Evolutionary conservation across 2,329 filamentous ascomycete species (phyloP).

Genomic region (Aspergillus chevalieri): DNA sequence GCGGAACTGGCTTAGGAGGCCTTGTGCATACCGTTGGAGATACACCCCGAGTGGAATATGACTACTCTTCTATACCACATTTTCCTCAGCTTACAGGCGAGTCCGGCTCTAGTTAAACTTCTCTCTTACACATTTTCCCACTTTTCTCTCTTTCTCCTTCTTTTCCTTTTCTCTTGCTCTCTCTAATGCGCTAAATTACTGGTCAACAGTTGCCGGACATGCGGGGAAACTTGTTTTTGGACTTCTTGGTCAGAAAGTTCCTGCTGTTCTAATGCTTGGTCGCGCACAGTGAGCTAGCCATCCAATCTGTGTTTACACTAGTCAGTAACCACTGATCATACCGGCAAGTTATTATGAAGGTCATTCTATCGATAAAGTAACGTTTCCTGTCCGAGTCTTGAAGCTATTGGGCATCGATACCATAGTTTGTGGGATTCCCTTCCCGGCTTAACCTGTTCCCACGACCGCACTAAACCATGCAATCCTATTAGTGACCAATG

Average conservation of each 20-base stretch:
- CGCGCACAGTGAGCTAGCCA: constrained; percentile 54
- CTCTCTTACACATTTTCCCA: too few species aligned
- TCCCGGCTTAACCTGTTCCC: neutral
- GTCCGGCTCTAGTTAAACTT: neutral
- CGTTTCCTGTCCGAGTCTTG: constrained; percentile 60
- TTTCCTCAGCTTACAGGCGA: constrained; percentile 57
- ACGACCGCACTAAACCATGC: constrained; percentile 5
- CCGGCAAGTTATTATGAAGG: constrained; percentile 59
- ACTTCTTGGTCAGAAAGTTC: constrained; percentile 49
- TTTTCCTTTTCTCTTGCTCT: too few species aligned
- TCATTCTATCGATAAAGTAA: constrained; percentile 56
- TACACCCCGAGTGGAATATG: constrained; percentile 47
- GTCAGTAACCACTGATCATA: neutral
- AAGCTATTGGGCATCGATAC: constrained; percentile 56
- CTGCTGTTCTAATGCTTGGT: constrained; percentile 59
- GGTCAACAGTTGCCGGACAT: constrained; percentile 49
- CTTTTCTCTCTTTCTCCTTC: too few species aligned
- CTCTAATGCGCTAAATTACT: constrained; percentile 3
- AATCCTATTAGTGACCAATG: constrained; percentile 53
- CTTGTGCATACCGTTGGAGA: constrained; percentile 52
- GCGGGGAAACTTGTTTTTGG: constrained; percentile 61
- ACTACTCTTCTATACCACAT: constrained; percentile 55
- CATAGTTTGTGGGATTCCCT: constrained; percentile 45
- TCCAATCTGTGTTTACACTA: neutral
- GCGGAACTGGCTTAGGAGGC: constrained; percentile 58